Evolutionary conservation across 371 early-diverging fungal genomes (phyloP).

Genomic region (Dichotomocladium elegans): DNA sequence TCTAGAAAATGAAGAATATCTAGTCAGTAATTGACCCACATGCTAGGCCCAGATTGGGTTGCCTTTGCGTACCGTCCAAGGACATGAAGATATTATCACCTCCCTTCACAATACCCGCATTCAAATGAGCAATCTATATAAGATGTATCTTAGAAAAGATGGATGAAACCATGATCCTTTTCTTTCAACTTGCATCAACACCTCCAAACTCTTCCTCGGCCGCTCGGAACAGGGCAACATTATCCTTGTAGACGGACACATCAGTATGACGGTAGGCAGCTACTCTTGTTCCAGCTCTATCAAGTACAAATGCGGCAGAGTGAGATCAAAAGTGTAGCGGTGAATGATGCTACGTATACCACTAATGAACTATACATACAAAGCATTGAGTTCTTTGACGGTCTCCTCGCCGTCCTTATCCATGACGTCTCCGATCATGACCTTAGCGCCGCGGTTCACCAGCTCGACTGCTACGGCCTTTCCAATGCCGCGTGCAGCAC

Average conservation of each 20-base stretch:
- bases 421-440: conserved; percentile 59
- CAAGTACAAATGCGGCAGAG: too few species aligned
- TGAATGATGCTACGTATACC: too few species aligned
- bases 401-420: conserved; percentile 37
- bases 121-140: conserved; percentile 13
- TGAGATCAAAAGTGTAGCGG: too few species aligned
- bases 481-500: conserved; percentile 63
- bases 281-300: conserved; percentile 10
- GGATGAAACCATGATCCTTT: not conserved
- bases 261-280: conserved; percentile 49
- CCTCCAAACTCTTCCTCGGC: conserved; percentile 54
- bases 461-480: conserved; percentile 52
- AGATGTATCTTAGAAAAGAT: not conserved
- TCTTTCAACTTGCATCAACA: conserved; percentile 17
- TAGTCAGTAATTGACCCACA: conserved; percentile 10
- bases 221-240: conserved; percentile 34
- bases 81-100: conserved; percentile 19
- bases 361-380: conserved; percentile 9
- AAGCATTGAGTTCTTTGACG: conserved; percentile 31
- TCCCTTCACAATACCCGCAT: conserved; percentile 28
- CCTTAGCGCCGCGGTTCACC: conserved; percentile 48
- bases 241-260: conserved; percentile 44
- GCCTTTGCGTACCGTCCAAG: conserved; percentile 19
- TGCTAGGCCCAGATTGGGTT: too few species aligned
- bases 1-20: not conserved